phyloP scores from a whole-genome alignment of 768 basidiomycete genomes.

The Candolleomyces eurysporus region DNA sequence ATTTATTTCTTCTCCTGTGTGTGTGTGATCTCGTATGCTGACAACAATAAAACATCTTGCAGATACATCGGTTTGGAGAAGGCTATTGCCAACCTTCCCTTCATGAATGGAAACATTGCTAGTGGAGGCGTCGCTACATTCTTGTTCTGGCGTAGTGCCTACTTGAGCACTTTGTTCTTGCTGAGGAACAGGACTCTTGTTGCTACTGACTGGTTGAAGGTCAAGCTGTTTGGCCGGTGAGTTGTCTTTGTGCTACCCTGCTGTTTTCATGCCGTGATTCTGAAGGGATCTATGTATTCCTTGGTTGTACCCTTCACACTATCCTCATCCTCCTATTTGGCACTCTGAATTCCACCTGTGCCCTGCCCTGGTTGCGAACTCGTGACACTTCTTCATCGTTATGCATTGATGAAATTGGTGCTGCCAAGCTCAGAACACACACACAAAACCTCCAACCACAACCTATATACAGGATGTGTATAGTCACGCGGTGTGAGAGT shows the following conservation, averaged over 20 bases:
- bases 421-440: too few species aligned
- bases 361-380: too few species aligned
- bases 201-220: conserved; percentile 87
- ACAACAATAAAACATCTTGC: conserved; percentile 2
- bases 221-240: conserved; percentile 86
- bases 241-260: conserved; percentile 10
- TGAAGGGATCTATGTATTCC: too few species aligned
- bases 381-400: too few species aligned
- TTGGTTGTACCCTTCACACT: too few species aligned
- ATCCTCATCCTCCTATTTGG: too few species aligned
- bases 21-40: neutral
- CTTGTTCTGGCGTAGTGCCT: conserved; percentile 91
- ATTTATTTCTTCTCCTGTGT: conserved; percentile 1
- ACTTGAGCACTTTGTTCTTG: conserved; percentile 93
- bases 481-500: too few species aligned
- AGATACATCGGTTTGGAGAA: conserved; percentile 94
- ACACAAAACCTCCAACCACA: too few species aligned
- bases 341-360: too few species aligned
- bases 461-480: too few species aligned
- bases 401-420: too few species aligned
- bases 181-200: conserved; percentile 91
- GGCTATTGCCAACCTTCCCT: conserved; percentile 96
- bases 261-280: neutral
- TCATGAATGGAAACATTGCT: too few species aligned
- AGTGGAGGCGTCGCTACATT: conserved; percentile 87